These are phyloP conservation scores for Fulvia fulva DNA, from an alignment of 2,329 filamentous ascomycete species.

Conservation along the genomic window DNA sequence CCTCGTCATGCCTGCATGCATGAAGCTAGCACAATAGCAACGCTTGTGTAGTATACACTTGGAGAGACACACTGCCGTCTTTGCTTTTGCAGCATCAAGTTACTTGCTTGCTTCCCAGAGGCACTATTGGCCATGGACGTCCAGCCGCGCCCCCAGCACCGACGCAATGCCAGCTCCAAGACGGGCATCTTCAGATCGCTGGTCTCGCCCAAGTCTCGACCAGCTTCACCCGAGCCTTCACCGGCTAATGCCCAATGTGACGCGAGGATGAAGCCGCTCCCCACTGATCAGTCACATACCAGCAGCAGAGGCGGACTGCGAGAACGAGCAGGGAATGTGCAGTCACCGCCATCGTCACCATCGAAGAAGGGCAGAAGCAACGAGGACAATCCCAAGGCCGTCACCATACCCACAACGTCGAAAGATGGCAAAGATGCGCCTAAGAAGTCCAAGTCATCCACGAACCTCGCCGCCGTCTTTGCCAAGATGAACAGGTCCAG, in stretches of 20 bases:
- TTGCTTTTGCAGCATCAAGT: background rate
- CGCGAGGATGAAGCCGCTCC: constrained; percentile 38
- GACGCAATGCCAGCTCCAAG: constrained; percentile 31
- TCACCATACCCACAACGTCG: constrained; percentile 35
- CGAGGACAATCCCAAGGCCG: constrained; percentile 34
- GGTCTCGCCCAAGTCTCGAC: constrained; percentile 47
- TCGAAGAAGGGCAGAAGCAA: constrained; percentile 13
- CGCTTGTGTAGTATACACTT: background rate
- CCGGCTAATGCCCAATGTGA: constrained; percentile 30
- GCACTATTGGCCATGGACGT: constrained; percentile 14
- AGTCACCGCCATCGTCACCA: constrained; percentile 31
- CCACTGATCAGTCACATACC: constrained; percentile 39
- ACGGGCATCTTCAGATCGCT: constrained; percentile 52
- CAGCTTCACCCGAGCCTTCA: constrained; percentile 44
- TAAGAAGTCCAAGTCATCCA: constrained; percentile 76
- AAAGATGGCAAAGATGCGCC: constrained; percentile 33
- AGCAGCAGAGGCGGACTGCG: background rate
- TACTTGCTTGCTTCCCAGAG: constrained; percentile 4
- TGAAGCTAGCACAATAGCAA: background rate
- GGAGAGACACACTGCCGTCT: background rate
- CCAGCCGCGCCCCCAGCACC: constrained; percentile 24
- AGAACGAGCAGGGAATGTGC: constrained; percentile 30
- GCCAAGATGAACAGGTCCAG: constrained; percentile 66
- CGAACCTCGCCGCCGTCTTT: constrained; percentile 74
- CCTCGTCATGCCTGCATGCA: background rate